Percentiles rank a stretch among this genome's conserved stretches.
phyloP scores from a whole-genome alignment of 2,329 filamentous ascomycete genomes.

The Fusarium sp. region DNA sequence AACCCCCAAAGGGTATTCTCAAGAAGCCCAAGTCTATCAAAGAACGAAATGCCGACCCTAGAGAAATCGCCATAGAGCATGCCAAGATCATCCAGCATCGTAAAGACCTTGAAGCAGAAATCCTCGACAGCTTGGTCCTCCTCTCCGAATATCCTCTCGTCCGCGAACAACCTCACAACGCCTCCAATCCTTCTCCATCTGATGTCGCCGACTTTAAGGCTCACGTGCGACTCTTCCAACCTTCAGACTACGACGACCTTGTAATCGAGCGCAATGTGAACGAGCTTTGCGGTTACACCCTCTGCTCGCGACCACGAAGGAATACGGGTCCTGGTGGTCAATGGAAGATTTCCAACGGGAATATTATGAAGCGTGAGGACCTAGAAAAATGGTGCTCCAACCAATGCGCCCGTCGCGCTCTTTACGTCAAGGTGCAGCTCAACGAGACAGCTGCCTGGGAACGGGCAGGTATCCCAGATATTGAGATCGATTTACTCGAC shows the following conservation, averaged over 20 bases:
- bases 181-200: conserved; percentile 61
- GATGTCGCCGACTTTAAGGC: conserved; percentile 74
- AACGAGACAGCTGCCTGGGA: conserved; percentile 88
- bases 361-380: conserved; percentile 76
- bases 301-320: conserved; percentile 76
- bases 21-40: conserved; percentile 59
- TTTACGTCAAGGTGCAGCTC: conserved; percentile 91
- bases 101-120: conserved; percentile 79
- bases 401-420: conserved; percentile 78
- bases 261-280: conserved; percentile 90
- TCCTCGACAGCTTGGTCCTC: conserved; percentile 76
- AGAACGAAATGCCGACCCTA: conserved; percentile 52
- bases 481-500: conserved; percentile 71
- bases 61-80: conserved; percentile 80
- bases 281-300: conserved; percentile 81
- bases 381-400: conserved; percentile 89
- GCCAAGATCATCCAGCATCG: conserved; percentile 84
- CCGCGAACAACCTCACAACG: conserved; percentile 45
- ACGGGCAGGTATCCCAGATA: conserved; percentile 67
- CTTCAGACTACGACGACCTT: conserved; percentile 87
- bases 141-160: conserved; percentile 70
- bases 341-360: conserved; percentile 70
- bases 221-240: conserved; percentile 79
- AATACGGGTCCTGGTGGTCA: conserved; percentile 66
- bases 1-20: conserved; percentile 65